Conservation (phyloP, 352 stramenopile species). For the Thalassiosira mediterranea region DNA sequence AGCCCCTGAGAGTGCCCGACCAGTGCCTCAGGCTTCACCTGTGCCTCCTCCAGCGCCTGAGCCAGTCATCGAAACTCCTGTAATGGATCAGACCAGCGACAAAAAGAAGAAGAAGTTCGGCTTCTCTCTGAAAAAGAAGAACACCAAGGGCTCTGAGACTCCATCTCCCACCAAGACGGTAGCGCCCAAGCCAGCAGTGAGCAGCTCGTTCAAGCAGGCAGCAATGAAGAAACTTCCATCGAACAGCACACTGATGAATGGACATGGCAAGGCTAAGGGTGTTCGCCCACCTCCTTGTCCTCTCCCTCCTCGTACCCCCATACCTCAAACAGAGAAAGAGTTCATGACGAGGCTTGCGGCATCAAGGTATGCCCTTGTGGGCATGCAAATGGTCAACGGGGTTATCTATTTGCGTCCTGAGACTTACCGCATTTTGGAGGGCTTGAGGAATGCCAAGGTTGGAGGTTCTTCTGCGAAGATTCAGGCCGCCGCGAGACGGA, state of each 20-base stretch:
- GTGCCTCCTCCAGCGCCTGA: constrained; percentile 5
- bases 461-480: constrained; percentile 58
- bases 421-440: constrained; percentile 56
- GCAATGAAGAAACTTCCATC: not conserved
- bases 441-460: constrained; percentile 45
- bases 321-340: constrained; percentile 49
- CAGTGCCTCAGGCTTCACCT: constrained; percentile 3
- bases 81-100: not conserved
- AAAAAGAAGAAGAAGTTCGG: constrained; percentile 43
- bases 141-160: not conserved
- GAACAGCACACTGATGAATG: not conserved
- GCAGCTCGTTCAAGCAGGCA: constrained; percentile 3
- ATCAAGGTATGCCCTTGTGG: constrained; percentile 49
- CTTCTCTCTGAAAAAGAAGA: constrained; percentile 37
- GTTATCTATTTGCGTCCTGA: constrained; percentile 62
- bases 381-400: constrained; percentile 72
- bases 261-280: not conserved
- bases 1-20: not conserved
- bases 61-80: not conserved
- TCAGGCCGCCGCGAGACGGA: constrained; percentile 48
- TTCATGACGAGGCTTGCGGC: constrained; percentile 34
- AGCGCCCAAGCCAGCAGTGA: not conserved
- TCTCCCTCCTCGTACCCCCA: constrained; percentile 38
- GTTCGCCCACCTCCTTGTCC: constrained; percentile 10
- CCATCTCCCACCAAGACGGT: not conserved